These are phyloP conservation scores for Cyberlindnera galapagoensis DNA, from an alignment of 805 yeast genomes.

Conservation along the genomic window DNA sequence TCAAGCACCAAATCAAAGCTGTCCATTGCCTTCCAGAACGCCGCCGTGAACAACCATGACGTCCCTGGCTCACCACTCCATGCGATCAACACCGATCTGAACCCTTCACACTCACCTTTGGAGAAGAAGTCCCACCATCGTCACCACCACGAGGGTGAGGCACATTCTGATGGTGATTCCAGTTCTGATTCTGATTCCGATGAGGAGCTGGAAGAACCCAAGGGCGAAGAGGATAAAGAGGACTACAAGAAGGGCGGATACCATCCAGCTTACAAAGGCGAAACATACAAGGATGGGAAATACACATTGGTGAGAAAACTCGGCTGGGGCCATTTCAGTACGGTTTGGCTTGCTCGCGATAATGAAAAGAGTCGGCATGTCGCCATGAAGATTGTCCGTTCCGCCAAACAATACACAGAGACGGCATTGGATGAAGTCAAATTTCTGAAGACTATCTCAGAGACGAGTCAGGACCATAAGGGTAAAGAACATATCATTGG, in stretches of 20 bases:
- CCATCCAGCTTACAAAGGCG: slow-evolving; percentile 91
- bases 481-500: slow-evolving; percentile 81
- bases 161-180: slow-evolving; percentile 4
- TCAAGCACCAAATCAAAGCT: slow-evolving; percentile 16
- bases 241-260: slow-evolving; percentile 94
- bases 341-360: slow-evolving; percentile 85
- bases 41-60: slow-evolving; percentile 11
- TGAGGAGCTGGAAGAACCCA: slow-evolving; percentile 29
- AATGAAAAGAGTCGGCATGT: slow-evolving; percentile 62
- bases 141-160: slow-evolving; percentile 1
- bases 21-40: slow-evolving; percentile 18
- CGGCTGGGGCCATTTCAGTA: slow-evolving; percentile 99
- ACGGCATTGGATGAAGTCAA: slow-evolving; percentile 93
- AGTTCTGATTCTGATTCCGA: slow-evolving; percentile 19
- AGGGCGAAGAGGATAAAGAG: slow-evolving; percentile 75
- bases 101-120: slow-evolving; percentile 3
- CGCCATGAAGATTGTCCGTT: slow-evolving; percentile 89
- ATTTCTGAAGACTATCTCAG: slow-evolving; percentile 59
- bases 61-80: slow-evolving; percentile 1
- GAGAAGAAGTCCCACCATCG: neutral
- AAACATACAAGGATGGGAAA: slow-evolving; percentile 65
- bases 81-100: slow-evolving; percentile 1
- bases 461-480: slow-evolving; percentile 59
- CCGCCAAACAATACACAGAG: slow-evolving; percentile 86
- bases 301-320: slow-evolving; percentile 81